These are phyloP conservation scores for Aegle marmelos DNA, from an alignment of 345 rosid species.

Conservation along the genomic window DNA sequence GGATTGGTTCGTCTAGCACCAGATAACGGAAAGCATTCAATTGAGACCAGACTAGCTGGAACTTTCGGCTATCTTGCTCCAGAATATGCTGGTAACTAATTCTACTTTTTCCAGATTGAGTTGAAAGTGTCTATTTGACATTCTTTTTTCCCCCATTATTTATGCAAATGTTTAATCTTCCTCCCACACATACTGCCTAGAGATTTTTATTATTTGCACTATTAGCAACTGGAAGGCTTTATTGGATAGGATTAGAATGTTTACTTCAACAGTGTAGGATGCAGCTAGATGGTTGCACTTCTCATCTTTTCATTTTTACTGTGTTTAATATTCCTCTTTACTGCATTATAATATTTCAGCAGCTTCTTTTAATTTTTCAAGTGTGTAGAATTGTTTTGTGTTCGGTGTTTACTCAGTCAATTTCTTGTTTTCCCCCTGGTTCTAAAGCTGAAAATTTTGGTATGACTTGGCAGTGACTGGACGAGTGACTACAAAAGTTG, in stretches of 20 bases:
- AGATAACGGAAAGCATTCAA: constrained; percentile 28
- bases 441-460: background rate
- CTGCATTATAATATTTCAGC: background rate
- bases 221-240: background rate
- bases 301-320: no score
- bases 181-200: background rate
- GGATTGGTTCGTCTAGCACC: constrained; percentile 47
- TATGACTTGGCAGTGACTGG: constrained; percentile 19
- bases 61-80: constrained; percentile 23
- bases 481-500: constrained; percentile 36
- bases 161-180: background rate
- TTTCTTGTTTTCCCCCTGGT: background rate
- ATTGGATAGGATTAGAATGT: background rate
- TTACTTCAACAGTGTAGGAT: background rate
- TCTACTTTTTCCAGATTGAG: background rate
- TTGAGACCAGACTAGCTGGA: constrained; percentile 37
- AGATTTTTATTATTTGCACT: background rate
- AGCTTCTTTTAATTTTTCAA: background rate
- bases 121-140: background rate
- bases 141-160: background rate
- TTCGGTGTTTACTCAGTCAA: background rate
- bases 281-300: background rate
- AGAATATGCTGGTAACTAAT: constrained; percentile 18
- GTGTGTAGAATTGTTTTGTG: background rate
- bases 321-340: background rate